phyloP scores from a whole-genome alignment of 2,329 filamentous ascomycete species.

The Penicillium sumatraense region DNA sequence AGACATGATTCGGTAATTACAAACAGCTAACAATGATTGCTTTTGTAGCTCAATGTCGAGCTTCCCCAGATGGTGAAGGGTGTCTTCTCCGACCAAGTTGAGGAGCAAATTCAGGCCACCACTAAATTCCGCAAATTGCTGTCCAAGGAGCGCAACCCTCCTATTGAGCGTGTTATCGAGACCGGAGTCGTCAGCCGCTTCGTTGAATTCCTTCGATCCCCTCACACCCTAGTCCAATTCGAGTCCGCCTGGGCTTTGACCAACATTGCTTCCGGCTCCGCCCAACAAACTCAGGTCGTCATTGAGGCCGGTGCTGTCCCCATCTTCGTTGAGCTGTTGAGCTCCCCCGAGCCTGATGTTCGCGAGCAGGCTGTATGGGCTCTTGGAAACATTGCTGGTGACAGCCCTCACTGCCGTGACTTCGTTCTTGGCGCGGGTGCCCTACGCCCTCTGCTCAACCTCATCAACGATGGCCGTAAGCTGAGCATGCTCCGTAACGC shows the following conservation, averaged over 20 bases:
- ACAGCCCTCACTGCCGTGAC: slow-evolving; percentile 96
- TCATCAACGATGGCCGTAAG: slow-evolving; percentile 97
- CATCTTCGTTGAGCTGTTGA: slow-evolving; percentile 96
- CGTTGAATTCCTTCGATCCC: slow-evolving; percentile 96
- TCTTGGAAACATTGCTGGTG: slow-evolving; percentile 96
- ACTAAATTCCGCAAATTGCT: slow-evolving; percentile 98
- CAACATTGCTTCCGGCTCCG: slow-evolving; percentile 98
- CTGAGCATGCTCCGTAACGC: slow-evolving; percentile 98
- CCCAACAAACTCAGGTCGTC: slow-evolving; percentile 96
- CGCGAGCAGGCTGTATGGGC: slow-evolving; percentile 99
- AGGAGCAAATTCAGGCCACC: slow-evolving; percentile 94
- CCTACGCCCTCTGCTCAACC: slow-evolving; percentile 82
- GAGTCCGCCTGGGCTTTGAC: slow-evolving; percentile 98
- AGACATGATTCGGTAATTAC: slow-evolving; percentile 1
- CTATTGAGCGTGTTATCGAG: slow-evolving; percentile 99
- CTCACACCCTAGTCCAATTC: slow-evolving; percentile 97
- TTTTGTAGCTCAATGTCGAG: slow-evolving; percentile 84
- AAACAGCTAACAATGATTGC: slow-evolving; percentile 28
- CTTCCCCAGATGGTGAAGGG: slow-evolving; percentile 97
- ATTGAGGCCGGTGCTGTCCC: slow-evolving; percentile 98
- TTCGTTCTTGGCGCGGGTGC: slow-evolving; percentile 92
- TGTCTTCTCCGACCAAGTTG: slow-evolving; percentile 98
- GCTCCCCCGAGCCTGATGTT: slow-evolving; percentile 95
- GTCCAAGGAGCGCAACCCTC: slow-evolving; percentile 98
- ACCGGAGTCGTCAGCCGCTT: slow-evolving; percentile 97